A percentile compares a stretch with the other conserved stretches of the same genome.
Evolutionary conservation across 495 filamentous ascomycete species (phyloP).

Genomic region (Aspergillus sparsus): DNA sequence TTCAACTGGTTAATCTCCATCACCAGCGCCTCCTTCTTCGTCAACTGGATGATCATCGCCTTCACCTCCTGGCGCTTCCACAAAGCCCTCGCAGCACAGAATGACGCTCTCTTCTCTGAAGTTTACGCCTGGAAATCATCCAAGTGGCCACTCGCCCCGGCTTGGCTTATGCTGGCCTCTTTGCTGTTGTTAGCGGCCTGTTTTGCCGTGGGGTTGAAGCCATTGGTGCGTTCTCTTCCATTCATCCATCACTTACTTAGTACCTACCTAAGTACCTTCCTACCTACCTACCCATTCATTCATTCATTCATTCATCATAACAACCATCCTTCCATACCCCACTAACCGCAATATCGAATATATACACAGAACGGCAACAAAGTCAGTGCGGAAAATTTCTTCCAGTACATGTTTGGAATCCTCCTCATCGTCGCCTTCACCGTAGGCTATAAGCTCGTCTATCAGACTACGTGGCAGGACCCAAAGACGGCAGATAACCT

Average conservation of each 20-base stretch:
- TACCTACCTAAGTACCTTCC: no score
- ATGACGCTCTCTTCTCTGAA: slow-evolving; percentile 26
- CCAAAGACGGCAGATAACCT: slow-evolving; percentile 21
- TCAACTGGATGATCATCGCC: slow-evolving; percentile 34
- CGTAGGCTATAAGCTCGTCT: slow-evolving; percentile 31
- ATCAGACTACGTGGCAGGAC: slow-evolving; percentile 21
- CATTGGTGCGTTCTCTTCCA: slow-evolving; percentile 18
- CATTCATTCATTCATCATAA: not conserved
- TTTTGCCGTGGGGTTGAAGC: slow-evolving; percentile 23
- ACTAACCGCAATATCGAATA: slow-evolving; percentile 4
- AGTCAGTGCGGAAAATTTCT: slow-evolving; percentile 27
- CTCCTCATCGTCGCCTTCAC: slow-evolving; percentile 25
- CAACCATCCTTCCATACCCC: not conserved
- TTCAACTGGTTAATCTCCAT: slow-evolving; percentile 31
- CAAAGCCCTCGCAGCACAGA: slow-evolving; percentile 33
- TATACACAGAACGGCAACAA: slow-evolving; percentile 6
- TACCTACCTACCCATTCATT: no score
- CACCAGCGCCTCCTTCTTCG: slow-evolving; percentile 33
- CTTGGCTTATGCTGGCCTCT: slow-evolving; percentile 25
- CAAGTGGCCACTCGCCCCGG: slow-evolving; percentile 33
- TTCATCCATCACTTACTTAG: no score
- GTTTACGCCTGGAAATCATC: slow-evolving; percentile 32
- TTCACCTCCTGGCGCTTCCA: slow-evolving; percentile 34
- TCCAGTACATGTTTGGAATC: slow-evolving; percentile 34
- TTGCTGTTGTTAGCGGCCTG: slow-evolving; percentile 2